Evolutionary conservation across 2,329 filamentous ascomycete species (phyloP).

Genomic region (Colletotrichum euphorbiae): DNA sequence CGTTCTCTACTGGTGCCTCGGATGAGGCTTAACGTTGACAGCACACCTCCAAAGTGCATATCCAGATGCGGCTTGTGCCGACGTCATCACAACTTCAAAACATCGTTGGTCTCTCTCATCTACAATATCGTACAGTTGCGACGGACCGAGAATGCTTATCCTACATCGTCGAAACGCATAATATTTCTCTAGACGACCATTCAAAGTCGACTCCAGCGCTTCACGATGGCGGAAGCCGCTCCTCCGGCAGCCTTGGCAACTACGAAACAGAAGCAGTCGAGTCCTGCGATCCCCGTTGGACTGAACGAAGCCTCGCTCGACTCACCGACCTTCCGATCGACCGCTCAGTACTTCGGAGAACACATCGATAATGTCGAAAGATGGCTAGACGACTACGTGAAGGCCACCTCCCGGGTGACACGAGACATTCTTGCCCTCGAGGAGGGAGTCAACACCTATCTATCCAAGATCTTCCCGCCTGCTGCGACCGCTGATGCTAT

Average conservation of each 20-base stretch:
- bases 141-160: slow-evolving; percentile 29
- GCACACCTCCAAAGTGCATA: slow-evolving; percentile 27
- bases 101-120: not conserved
- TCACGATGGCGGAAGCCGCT: slow-evolving; percentile 37
- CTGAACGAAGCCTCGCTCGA: slow-evolving; percentile 96
- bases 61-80: slow-evolving; percentile 30
- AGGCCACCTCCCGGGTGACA: slow-evolving; percentile 65
- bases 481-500: slow-evolving; percentile 81
- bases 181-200: slow-evolving; percentile 21
- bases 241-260: slow-evolving; percentile 23
- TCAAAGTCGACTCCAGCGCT: not conserved
- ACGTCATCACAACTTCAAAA: slow-evolving; percentile 36
- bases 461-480: slow-evolving; percentile 81
- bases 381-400: slow-evolving; percentile 80
- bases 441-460: slow-evolving; percentile 79
- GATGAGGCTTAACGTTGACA: slow-evolving; percentile 36
- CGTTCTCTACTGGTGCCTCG: slow-evolving; percentile 9
- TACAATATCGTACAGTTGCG: not conserved
- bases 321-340: slow-evolving; percentile 93
- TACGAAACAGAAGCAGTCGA: slow-evolving; percentile 42
- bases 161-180: slow-evolving; percentile 12
- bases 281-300: slow-evolving; percentile 75
- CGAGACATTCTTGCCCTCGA: slow-evolving; percentile 80
- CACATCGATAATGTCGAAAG: slow-evolving; percentile 91
- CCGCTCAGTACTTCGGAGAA: slow-evolving; percentile 86